Evolutionary conservation across 768 basidiomycete species (phyloP), one percentile per base, ranked within the genome.

Genomic region (Leccinum broughii): DNA sequence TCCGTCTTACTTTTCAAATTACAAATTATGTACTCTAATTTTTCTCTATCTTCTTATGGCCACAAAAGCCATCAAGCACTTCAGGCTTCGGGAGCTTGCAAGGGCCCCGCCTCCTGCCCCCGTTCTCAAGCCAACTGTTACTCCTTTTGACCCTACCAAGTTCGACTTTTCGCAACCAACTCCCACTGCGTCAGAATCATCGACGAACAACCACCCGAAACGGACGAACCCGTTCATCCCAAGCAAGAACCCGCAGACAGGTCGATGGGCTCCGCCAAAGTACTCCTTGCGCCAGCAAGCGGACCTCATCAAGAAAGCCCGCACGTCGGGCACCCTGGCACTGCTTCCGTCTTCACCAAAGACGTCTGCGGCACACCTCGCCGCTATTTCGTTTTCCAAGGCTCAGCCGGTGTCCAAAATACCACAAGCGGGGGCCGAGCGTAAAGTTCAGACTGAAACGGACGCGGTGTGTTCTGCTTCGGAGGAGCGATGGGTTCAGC

Each of bases 261-360:
- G 83, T 22, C 78, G 83, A 70, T 92, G 90, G 89, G 80, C 79
- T 28, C 83, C 86, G 0, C 80, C 92, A 11, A 83, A 82, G 61
- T 87, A 89, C 65, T 93, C 91, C 5, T 74, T 89, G 26, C 84
- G 92, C 20, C 83, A 84, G 35, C 92, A 94, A 72, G 89, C 89
- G 11, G 88, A 90, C 46, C 78, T 94, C 37, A 77, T 93, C 52
- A 93, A 91, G 76, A 80, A 80, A 54, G 92, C 92, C 4, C 83
- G 83, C 60, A 74, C 74, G 24, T 75, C 77, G 22, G 81, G 80
- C 35, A 77, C 78, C 44, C 69, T 88, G 49, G 79, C 85, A 41
- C 72, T 90, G 7, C 78, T 94, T 5, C 92, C 92, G 0, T 83
- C 86, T 1, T 83, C 92, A 2, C 85, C 83, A 1, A 92, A 92